Conservation (phyloP, 148 eudicot species). For the Silene latifolia region DNA sequence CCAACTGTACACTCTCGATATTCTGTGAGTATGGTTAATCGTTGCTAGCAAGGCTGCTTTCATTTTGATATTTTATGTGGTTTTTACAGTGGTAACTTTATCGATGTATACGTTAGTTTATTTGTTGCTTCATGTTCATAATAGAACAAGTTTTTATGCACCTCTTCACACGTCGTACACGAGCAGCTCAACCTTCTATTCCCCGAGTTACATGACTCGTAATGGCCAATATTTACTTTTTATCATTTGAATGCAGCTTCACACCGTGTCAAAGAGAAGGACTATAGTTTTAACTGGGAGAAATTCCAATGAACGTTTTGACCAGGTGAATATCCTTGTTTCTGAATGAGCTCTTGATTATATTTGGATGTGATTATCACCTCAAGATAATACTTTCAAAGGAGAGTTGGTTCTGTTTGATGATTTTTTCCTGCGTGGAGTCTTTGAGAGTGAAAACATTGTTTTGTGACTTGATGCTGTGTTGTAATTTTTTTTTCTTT, state of each 20-base stretch:
- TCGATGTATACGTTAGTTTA: no score
- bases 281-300: conserved; percentile 48
- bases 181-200: not conserved
- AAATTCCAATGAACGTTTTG: conserved; percentile 46
- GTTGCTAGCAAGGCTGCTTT: not conserved
- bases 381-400: not conserved
- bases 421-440: not conserved
- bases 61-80: not conserved
- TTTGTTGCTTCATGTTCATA: not conserved
- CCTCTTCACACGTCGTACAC: not conserved
- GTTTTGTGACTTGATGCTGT: not conserved
- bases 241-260: conserved; percentile 33
- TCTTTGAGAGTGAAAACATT: not conserved
- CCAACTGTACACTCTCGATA: not conserved
- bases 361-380: not conserved
- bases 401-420: not conserved
- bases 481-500: conserved; percentile 12
- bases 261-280: conserved; percentile 39
- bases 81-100: not conserved
- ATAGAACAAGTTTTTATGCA: not conserved
- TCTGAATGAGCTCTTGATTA: conserved; percentile 2
- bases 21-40: no score
- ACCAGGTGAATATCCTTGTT: conserved; percentile 38
- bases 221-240: not conserved
- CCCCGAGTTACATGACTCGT: not conserved